These are phyloP conservation scores for Punctularia strigosozonata DNA, from an alignment of 768 basidiomycete species.

Conservation along the genomic window DNA sequence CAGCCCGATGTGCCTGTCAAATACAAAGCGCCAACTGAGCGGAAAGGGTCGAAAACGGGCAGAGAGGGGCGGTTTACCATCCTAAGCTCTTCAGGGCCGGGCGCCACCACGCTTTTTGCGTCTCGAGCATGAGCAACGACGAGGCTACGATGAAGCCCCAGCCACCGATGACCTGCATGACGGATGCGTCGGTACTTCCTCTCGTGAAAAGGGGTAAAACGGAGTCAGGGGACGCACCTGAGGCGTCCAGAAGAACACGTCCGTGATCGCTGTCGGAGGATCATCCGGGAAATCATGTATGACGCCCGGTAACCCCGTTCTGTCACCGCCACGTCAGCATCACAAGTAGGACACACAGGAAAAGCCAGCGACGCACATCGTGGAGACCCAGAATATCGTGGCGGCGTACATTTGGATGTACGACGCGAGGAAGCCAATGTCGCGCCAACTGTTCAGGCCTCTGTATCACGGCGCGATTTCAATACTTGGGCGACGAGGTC, in stretches of 20 bases:
- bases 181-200: too few species aligned
- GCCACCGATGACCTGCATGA: slow-evolving; percentile 51
- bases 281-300: slow-evolving; percentile 18
- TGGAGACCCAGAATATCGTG: slow-evolving; percentile 47
- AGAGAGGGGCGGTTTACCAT: slow-evolving; percentile 39
- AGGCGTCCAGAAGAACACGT: slow-evolving; percentile 52
- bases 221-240: too few species aligned
- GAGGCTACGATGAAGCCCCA: slow-evolving; percentile 43
- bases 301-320: slow-evolving; percentile 30
- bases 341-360: not conserved
- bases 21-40: slow-evolving; percentile 1
- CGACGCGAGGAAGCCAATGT: slow-evolving; percentile 37
- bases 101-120: slow-evolving; percentile 42
- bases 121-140: slow-evolving; percentile 39
- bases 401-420: slow-evolving; percentile 43
- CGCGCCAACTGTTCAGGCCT: too few species aligned
- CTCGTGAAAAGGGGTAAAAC: too few species aligned
- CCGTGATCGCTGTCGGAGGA: slow-evolving; percentile 20
- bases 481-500: too few species aligned
- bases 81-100: slow-evolving; percentile 33
- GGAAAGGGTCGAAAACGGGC: not conserved
- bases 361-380: slow-evolving; percentile 8
- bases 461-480: too few species aligned
- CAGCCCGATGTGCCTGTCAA: slow-evolving; percentile 15
- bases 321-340: slow-evolving; percentile 4